Evolutionary conservation across 129 eudicot genomes (phyloP).

Genomic region (Heracleum sosnowskyi): DNA sequence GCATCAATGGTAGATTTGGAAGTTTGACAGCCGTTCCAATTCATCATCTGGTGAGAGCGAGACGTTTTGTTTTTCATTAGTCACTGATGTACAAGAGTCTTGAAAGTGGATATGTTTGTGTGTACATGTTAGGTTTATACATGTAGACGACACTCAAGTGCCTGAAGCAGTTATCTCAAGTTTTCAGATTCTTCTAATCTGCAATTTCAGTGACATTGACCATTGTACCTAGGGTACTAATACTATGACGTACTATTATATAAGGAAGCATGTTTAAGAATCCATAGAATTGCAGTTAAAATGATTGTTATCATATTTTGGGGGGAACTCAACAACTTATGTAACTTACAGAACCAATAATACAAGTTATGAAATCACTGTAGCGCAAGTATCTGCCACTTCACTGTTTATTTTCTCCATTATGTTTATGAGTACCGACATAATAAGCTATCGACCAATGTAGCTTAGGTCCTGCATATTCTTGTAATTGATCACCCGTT

Average conservation of each 20-base stretch:
- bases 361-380: background rate
- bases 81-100: background rate
- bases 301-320: background rate
- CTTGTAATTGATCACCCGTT: background rate
- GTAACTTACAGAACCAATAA: background rate
- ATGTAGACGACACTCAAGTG: background rate
- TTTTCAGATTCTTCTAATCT: background rate
- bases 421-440: background rate
- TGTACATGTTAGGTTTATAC: background rate
- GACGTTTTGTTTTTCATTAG: conserved; percentile 7
- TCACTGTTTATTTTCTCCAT: background rate
- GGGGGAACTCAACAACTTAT: background rate
- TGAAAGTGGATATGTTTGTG: background rate
- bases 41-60: conserved; percentile 76
- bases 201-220: background rate
- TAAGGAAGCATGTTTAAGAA: background rate
- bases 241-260: background rate
- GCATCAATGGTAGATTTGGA: conserved; percentile 94
- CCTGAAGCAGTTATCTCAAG: background rate
- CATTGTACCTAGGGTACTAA: background rate
- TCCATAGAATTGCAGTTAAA: background rate
- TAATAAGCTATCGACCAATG: background rate
- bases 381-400: background rate
- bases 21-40: conserved; percentile 74
- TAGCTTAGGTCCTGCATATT: background rate